A percentile compares a stretch with the other conserved stretches of the same genome.
These are phyloP conservation scores for Citrullus amarus DNA, from an alignment of 306 rosid genomes.

Conservation along the genomic window DNA sequence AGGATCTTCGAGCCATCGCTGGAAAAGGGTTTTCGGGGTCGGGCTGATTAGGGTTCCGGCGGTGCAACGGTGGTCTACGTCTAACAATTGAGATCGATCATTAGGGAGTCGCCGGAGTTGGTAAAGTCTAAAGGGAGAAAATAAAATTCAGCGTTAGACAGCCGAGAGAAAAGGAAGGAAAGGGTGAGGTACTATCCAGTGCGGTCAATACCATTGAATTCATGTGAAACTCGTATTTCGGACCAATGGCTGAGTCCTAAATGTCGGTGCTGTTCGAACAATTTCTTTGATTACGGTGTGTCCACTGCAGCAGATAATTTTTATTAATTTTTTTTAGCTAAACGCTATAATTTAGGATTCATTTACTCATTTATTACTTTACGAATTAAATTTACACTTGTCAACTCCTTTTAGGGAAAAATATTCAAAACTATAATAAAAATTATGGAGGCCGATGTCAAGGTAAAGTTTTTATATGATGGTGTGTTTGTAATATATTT, in stretches of 20 bases:
- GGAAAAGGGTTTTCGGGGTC: neutral
- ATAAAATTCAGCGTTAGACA: neutral
- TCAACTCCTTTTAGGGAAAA: too few species aligned
- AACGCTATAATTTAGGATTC: neutral
- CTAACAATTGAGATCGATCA: slow-evolving; percentile 1
- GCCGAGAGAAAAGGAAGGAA: neutral
- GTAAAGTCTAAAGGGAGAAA: neutral
- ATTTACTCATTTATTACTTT: neutral
- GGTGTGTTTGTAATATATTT: too few species aligned
- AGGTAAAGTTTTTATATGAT: too few species aligned
- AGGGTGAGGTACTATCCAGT: neutral
- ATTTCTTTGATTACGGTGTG: neutral
- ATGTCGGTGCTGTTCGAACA: neutral
- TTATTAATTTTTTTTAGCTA: neutral
- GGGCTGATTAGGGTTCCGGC: neutral
- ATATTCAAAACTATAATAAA: too few species aligned
- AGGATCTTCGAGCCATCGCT: slow-evolving; percentile 43
- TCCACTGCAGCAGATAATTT: neutral
- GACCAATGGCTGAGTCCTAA: neutral
- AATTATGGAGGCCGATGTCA: too few species aligned
- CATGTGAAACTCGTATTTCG: neutral
- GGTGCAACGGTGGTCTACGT: neutral
- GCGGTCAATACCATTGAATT: neutral
- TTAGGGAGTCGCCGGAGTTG: neutral
- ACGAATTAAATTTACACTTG: too few species aligned